Percentiles rank a stretch among this genome's conserved stretches.
These are phyloP conservation scores for Danielia reshetovae DNA, from an alignment of 805 yeast species.

Conservation along the genomic window DNA sequence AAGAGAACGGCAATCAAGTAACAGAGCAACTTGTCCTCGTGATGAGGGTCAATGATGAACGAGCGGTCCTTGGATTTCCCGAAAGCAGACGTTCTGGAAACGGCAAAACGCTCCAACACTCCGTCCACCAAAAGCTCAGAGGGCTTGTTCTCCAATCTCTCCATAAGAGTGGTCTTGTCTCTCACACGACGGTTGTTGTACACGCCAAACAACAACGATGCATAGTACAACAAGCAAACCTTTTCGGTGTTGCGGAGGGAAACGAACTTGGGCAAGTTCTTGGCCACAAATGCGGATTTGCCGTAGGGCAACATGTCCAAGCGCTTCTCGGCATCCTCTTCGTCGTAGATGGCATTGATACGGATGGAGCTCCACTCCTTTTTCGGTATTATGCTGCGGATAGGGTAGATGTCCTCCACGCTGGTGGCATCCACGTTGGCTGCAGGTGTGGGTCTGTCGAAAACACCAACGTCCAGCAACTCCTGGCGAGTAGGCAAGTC, in stretches of 20 bases:
- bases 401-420: slow-evolving; percentile 79
- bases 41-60: slow-evolving; percentile 81
- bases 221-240: slow-evolving; percentile 71
- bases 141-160: slow-evolving; percentile 59
- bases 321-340: slow-evolving; percentile 42
- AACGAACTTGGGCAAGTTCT: slow-evolving; percentile 39
- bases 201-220: slow-evolving; percentile 75
- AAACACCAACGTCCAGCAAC: slow-evolving; percentile 52
- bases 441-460: slow-evolving; percentile 80
- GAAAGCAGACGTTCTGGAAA: slow-evolving; percentile 55
- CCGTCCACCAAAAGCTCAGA: slow-evolving; percentile 72
- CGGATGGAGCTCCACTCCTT: slow-evolving; percentile 62
- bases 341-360: slow-evolving; percentile 57
- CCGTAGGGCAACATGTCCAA: slow-evolving; percentile 59
- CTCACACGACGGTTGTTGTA: slow-evolving; percentile 67
- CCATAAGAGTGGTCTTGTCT: slow-evolving; percentile 55
- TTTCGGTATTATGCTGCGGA: slow-evolving; percentile 64
- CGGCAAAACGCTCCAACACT: slow-evolving; percentile 67
- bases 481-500: slow-evolving; percentile 69
- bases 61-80: slow-evolving; percentile 75
- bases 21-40: slow-evolving; percentile 83
- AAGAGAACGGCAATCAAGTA: slow-evolving; percentile 67
- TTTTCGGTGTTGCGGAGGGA: slow-evolving; percentile 46
- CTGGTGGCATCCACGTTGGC: slow-evolving; percentile 75
- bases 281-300: slow-evolving; percentile 53